These are phyloP conservation scores for Friedmanniomyces simplex DNA, from an alignment of 495 filamentous ascomycete species.

Conservation along the genomic window DNA sequence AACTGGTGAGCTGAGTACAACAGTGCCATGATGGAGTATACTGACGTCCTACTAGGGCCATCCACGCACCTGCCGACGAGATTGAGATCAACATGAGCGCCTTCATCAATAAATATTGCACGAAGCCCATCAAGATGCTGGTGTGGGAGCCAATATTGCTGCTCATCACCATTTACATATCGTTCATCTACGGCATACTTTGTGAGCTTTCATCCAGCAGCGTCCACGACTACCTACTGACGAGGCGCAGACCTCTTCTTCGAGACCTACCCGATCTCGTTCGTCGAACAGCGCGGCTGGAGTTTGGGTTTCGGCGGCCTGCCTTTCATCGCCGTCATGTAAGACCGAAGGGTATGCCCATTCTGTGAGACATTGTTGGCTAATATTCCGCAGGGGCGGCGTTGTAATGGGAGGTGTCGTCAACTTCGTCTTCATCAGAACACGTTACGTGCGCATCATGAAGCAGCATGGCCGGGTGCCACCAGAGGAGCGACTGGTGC, in stretches of 20 bases:
- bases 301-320: slow-evolving; percentile 35
- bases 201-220: background rate
- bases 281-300: slow-evolving; percentile 22
- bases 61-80: slow-evolving; percentile 45
- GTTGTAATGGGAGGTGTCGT: slow-evolving; percentile 13
- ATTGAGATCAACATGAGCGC: slow-evolving; percentile 31
- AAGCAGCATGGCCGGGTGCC: slow-evolving; percentile 11
- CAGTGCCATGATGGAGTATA: background rate
- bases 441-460: slow-evolving; percentile 27
- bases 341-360: background rate
- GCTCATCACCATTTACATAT: slow-evolving; percentile 34
- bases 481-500: slow-evolving; percentile 25
- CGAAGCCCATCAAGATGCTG: slow-evolving; percentile 45
- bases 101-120: background rate
- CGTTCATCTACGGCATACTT: slow-evolving; percentile 24
- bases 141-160: slow-evolving; percentile 49
- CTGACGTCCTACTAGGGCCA: background rate
- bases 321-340: slow-evolving; percentile 40
- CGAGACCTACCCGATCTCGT: slow-evolving; percentile 23
- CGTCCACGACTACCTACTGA: too few species aligned
- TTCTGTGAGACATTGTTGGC: slow-evolving; percentile 14
- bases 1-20: slow-evolving; percentile 35
- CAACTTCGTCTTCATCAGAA: slow-evolving; percentile 31
- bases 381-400: slow-evolving; percentile 22
- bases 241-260: slow-evolving; percentile 20